Evolutionary conservation across 345 rosid species (phyloP).

Genomic region (Ricinus communis): DNA sequence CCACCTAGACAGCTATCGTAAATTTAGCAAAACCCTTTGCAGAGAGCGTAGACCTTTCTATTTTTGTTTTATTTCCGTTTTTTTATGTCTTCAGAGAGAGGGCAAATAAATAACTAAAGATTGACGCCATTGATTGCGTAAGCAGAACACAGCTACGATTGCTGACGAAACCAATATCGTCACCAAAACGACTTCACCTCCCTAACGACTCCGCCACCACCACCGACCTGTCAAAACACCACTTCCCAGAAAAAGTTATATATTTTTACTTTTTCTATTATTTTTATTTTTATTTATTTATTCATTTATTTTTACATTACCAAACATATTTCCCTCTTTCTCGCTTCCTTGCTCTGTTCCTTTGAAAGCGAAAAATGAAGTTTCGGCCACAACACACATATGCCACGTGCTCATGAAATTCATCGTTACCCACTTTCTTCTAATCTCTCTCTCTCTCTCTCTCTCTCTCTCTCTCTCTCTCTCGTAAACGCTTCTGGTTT

Average conservation of each 20-base stretch:
- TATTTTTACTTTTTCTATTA: neutral
- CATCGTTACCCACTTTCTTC: neutral
- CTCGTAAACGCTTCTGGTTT: neutral
- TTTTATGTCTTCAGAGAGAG: neutral
- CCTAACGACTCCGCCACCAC: neutral
- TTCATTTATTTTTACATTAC: too few species aligned
- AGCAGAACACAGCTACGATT: constrained; percentile 15
- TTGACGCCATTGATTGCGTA: constrained; percentile 21
- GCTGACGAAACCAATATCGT: constrained; percentile 14
- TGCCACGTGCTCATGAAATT: constrained; percentile 18
- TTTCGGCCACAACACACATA: constrained; percentile 10
- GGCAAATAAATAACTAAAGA: neutral
- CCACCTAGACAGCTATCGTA: too few species aligned
- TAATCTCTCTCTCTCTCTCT: constrained; percentile 4
- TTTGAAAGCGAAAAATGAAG: constrained; percentile 24
- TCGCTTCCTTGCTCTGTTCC: neutral
- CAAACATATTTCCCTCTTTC: neutral
- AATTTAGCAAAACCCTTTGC: too few species aligned
- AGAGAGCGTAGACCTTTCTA: neutral
- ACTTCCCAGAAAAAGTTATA: too few species aligned
- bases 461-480: constrained; percentile 4
- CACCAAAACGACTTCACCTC: constrained; percentile 30
- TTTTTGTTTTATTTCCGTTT: too few species aligned
- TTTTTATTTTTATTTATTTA: neutral
- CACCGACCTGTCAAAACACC: neutral